These are phyloP conservation scores for Parascedosporium putredinis DNA, from an alignment of 2,329 filamentous ascomycete genomes.

Conservation along the genomic window DNA sequence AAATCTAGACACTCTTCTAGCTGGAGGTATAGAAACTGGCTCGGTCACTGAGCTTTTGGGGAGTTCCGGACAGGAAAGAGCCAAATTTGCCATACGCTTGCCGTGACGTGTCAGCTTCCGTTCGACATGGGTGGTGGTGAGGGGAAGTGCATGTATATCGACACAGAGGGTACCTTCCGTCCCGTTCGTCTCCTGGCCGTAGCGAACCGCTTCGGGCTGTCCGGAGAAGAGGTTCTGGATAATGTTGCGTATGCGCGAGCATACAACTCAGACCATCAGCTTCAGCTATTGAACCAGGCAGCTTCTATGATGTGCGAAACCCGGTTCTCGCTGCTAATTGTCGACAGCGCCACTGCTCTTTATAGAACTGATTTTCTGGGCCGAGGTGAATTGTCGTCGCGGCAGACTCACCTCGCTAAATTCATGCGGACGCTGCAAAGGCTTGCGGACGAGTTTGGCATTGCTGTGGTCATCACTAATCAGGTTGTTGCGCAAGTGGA, in stretches of 20 bases:
- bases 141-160: constrained; percentile 96
- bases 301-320: constrained; percentile 99
- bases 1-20: constrained; percentile 87
- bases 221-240: constrained; percentile 93
- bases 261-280: constrained; percentile 97
- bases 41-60: constrained; percentile 98
- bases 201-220: constrained; percentile 86
- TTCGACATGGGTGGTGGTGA: constrained; percentile 99
- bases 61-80: constrained; percentile 98
- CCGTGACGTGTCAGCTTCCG: constrained; percentile 92
- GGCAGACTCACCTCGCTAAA: constrained; percentile 80
- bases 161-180: constrained; percentile 94
- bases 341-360: constrained; percentile 89
- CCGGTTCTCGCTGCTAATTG: constrained; percentile 86
- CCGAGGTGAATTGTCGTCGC: constrained; percentile 89
- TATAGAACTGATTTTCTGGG: constrained; percentile 96
- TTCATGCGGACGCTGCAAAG: constrained; percentile 79
- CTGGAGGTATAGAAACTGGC: constrained; percentile 90
- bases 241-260: constrained; percentile 97
- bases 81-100: constrained; percentile 97
- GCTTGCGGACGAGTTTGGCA: constrained; percentile 76
- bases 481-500: constrained; percentile 98
- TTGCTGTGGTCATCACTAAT: constrained; percentile 97
- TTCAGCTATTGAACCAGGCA: constrained; percentile 89
- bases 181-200: constrained; percentile 85